A percentile compares a stretch with the other conserved stretches of the same genome.
These are phyloP conservation scores for Dictyostelium intermedium DNA, from an alignment of 78 protist species.

Conservation along the genomic window DNA sequence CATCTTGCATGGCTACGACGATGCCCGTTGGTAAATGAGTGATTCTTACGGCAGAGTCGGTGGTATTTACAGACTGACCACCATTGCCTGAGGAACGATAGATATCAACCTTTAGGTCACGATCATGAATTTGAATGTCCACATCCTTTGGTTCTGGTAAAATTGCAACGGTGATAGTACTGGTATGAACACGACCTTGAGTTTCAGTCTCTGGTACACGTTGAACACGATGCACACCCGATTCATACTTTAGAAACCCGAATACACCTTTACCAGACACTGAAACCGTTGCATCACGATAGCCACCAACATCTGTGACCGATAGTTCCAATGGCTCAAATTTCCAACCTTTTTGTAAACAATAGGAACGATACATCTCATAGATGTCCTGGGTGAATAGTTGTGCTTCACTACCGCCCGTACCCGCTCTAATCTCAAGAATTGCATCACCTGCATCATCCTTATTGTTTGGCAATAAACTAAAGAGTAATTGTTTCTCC, in stretches of 20 bases:
- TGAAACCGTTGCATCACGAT: constrained; percentile 75
- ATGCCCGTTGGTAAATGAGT: constrained; percentile 95
- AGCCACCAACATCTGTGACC: constrained; percentile 80
- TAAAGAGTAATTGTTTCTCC: constrained; percentile 18
- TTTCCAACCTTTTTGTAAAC: constrained; percentile 80
- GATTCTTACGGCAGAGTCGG: constrained; percentile 93
- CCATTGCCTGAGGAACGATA: constrained; percentile 93
- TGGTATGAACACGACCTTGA: constrained; percentile 93
- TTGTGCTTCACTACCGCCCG: constrained; percentile 94
- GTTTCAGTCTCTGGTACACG: constrained; percentile 95
- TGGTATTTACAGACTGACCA: constrained; percentile 96
- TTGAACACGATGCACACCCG: constrained; percentile 97
- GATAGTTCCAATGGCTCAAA: constrained; percentile 44
- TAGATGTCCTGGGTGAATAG: constrained; percentile 89
- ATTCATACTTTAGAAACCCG: constrained; percentile 84
- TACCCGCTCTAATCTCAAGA: constrained; percentile 86
- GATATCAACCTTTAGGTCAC: constrained; percentile 79
- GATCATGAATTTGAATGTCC: constrained; percentile 67
- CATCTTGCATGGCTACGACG: constrained; percentile 86
- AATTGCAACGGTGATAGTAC: constrained; percentile 90
- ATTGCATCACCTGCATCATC: constrained; percentile 82
- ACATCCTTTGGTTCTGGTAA: constrained; percentile 87
- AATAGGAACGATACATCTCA: constrained; percentile 84
- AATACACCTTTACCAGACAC: constrained; percentile 86
- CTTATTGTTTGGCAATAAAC: constrained; percentile 61